A percentile compares a stretch with the other conserved stretches of the same genome.
These are phyloP conservation scores for Lactuca saligna DNA, from an alignment of 129 eudicot species.

Conservation along the genomic window DNA sequence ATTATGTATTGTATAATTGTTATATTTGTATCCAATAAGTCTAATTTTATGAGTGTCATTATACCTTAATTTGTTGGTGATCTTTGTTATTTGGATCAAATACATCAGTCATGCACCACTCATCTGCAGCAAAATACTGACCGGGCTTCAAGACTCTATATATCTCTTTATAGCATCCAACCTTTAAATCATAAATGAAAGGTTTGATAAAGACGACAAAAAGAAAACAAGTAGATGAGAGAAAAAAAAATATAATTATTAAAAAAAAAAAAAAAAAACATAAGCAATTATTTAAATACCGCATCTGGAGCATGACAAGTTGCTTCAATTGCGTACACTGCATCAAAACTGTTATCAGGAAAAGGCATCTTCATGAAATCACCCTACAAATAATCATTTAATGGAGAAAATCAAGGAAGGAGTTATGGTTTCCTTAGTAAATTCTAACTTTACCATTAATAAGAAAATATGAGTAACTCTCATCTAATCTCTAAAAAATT, in stretches of 20 bases:
- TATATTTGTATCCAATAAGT: background rate
- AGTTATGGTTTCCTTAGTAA: no score
- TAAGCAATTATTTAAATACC: constrained; percentile 33
- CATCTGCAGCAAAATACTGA: constrained; percentile 90
- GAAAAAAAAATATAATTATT: background rate
- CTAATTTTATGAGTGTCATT: background rate
- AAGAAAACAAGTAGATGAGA: no score
- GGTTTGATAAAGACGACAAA: background rate
- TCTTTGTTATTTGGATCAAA: constrained; percentile 76
- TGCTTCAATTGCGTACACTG: constrained; percentile 91
- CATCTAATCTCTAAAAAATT: background rate
- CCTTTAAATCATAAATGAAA: constrained; percentile 33
- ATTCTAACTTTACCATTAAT: background rate
- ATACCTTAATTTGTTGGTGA: constrained; percentile 87
- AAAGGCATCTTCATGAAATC: constrained; percentile 98
- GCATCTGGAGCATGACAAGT: constrained; percentile 96
- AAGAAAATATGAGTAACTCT: background rate
- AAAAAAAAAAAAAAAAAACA: no score
- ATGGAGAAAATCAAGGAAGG: no score
- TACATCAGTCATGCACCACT: constrained; percentile 98
- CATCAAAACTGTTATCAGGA: constrained; percentile 75
- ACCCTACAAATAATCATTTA: constrained; percentile 47
- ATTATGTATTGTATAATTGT: constrained; percentile 20
- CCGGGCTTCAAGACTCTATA: constrained; percentile 94
- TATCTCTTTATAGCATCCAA: constrained; percentile 88